Conservation (phyloP, 768 basidiomycete genomes). For the Imleria badia region DNA sequence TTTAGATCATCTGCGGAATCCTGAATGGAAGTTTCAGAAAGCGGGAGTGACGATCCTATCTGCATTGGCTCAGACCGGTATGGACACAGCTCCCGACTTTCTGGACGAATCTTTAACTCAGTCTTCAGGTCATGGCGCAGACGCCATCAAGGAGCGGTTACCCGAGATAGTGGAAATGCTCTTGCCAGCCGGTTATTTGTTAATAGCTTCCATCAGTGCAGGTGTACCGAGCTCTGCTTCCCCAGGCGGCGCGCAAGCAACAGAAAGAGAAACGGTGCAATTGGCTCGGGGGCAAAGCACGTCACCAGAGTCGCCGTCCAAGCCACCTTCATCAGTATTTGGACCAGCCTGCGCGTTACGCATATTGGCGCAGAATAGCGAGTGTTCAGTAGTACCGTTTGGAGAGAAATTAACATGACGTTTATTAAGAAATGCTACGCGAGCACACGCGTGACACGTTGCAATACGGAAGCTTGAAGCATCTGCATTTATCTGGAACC, state of each 20-base stretch:
- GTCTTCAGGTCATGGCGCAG: constrained; percentile 15
- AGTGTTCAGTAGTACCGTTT: neutral
- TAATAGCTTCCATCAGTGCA: too few relatives aligned
- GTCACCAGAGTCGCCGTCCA: neutral
- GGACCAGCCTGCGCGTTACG: constrained; percentile 22
- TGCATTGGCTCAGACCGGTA: constrained; percentile 23
- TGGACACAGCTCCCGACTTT: neutral
- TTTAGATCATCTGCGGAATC: neutral
- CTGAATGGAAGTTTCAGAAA: constrained; percentile 19
- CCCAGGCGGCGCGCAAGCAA: too few relatives aligned
- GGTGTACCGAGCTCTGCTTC: too few relatives aligned
- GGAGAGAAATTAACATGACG: neutral
- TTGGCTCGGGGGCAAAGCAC: too few relatives aligned
- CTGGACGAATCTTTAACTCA: too few relatives aligned
- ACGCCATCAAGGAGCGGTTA: constrained; percentile 3
- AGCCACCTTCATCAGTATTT: constrained; percentile 16
- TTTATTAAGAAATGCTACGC: constrained; percentile 10
- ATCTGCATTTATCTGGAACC: constrained; percentile 14
- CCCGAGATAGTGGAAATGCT: constrained; percentile 19
- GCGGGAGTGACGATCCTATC: constrained; percentile 25
- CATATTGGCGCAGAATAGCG: constrained; percentile 11
- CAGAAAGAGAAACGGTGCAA: too few relatives aligned
- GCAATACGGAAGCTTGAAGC: constrained; percentile 17
- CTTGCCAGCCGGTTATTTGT: constrained; percentile 11
- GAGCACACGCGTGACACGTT: neutral